Percentiles rank a stretch among this genome's conserved stretches.
Conservation (phyloP, 2,329 filamentous ascomycete species). For the Alternaria dauci region DNA sequence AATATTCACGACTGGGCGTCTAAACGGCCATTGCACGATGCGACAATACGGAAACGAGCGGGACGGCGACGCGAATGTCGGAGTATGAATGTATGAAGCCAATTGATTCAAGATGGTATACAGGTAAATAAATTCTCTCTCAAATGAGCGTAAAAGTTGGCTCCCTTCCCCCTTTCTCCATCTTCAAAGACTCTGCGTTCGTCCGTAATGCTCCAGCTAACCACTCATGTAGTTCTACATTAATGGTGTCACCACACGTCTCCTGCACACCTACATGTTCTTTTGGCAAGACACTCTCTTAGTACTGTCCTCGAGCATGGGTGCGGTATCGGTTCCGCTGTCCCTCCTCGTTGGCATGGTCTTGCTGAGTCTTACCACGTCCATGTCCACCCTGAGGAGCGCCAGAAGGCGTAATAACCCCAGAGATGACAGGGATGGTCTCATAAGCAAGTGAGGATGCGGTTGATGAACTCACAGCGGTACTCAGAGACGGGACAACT, state of each 20-base stretch:
- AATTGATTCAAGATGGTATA: constrained; percentile 8
- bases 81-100: not conserved
- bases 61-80: not conserved
- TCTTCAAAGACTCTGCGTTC: not conserved
- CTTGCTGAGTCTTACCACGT: not conserved
- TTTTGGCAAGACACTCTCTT: not conserved
- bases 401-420: constrained; percentile 2
- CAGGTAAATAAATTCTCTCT: constrained; percentile 25
- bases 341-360: not conserved
- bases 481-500: not conserved
- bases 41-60: not conserved
- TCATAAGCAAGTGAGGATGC: not conserved
- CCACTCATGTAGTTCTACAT: not conserved
- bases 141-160: constrained; percentile 31
- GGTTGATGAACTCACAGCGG: not conserved
- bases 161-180: constrained; percentile 3
- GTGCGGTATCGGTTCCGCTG: not conserved
- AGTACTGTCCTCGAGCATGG: not conserved
- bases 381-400: constrained; percentile 5
- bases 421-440: constrained; percentile 9
- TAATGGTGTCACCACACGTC: not conserved
- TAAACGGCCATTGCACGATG: not conserved
- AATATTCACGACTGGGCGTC: not conserved
- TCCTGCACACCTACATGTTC: constrained; percentile 7
- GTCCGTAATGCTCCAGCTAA: not conserved